These are phyloP conservation scores for Globisporangium middletonii DNA, from an alignment of 352 stramenopile species.

Conservation along the genomic window DNA sequence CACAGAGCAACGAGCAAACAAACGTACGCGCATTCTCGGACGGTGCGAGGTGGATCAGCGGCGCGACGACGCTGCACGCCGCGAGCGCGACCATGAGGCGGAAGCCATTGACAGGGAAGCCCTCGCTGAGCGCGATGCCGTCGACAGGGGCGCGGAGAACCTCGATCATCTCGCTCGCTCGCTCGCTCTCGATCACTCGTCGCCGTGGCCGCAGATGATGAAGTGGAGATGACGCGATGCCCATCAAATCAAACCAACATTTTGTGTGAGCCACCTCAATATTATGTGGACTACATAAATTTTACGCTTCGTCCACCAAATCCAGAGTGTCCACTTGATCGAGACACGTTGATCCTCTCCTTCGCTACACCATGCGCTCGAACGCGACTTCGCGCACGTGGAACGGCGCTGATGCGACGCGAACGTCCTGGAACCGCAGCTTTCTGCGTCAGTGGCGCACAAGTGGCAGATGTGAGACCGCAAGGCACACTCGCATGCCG, in stretches of 20 bases:
- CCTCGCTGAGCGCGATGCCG: conserved; percentile 50
- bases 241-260: too few species aligned
- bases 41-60: conserved; percentile 50
- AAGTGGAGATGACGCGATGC: too few species aligned
- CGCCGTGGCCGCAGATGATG: background rate
- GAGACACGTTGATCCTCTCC: background rate
- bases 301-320: too few species aligned
- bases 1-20: too few species aligned
- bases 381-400: conserved; percentile 70
- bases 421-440: conserved; percentile 47
- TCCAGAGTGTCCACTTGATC: too few species aligned
- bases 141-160: conserved; percentile 64
- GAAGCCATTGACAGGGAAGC: conserved; percentile 74
- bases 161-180: conserved; percentile 26
- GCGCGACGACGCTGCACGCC: conserved; percentile 58
- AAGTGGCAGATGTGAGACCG: background rate
- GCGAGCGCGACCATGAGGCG: conserved; percentile 70
- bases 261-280: too few species aligned
- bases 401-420: conserved; percentile 47
- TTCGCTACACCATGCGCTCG: conserved; percentile 33
- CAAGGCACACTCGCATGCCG: too few species aligned
- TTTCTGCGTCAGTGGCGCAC: conserved; percentile 23
- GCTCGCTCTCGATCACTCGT: conserved; percentile 4
- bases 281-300: too few species aligned
- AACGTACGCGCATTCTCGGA: conserved; percentile 56